Conservation (phyloP, 352 stramenopile species). For the Globisporangium spiculum region DNA sequence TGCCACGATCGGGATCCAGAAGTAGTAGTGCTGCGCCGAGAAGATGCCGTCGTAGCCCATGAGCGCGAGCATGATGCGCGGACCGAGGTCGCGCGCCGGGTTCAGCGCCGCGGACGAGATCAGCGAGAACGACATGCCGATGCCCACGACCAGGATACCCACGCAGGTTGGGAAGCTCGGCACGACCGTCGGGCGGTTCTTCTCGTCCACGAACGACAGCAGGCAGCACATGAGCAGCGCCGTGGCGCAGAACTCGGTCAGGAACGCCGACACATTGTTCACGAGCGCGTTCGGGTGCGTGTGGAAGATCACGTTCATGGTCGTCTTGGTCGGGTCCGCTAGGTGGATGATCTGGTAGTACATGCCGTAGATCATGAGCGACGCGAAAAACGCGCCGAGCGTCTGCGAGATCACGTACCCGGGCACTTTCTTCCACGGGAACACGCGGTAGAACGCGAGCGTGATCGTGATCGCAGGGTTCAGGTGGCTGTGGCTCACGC, state of each 20-base stretch:
- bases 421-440: conserved; percentile 23
- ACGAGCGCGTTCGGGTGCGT: conserved; percentile 28
- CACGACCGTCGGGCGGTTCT: conserved; percentile 30
- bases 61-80: conserved; percentile 29
- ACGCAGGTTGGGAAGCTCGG: conserved; percentile 25
- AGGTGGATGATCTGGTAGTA: conserved; percentile 29
- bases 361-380: conserved; percentile 29
- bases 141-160: conserved; percentile 22
- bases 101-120: conserved; percentile 32
- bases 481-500: conserved; percentile 35
- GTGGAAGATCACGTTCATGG: conserved; percentile 27
- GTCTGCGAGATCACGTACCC: conserved; percentile 29
- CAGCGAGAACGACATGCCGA: conserved; percentile 34
- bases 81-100: conserved; percentile 39
- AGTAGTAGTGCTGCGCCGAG: conserved; percentile 25
- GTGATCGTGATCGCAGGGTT: conserved; percentile 41
- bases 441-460: conserved; percentile 23
- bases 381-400: conserved; percentile 26
- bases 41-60: conserved; percentile 29
- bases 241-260: conserved; percentile 27
- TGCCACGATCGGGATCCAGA: conserved; percentile 39
- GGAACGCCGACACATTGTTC: conserved; percentile 25
- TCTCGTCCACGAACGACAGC: conserved; percentile 27
- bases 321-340: conserved; percentile 18
- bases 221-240: conserved; percentile 26